Conservation (phyloP, 306 rosid genomes). For the Fragaria iinumae region DNA sequence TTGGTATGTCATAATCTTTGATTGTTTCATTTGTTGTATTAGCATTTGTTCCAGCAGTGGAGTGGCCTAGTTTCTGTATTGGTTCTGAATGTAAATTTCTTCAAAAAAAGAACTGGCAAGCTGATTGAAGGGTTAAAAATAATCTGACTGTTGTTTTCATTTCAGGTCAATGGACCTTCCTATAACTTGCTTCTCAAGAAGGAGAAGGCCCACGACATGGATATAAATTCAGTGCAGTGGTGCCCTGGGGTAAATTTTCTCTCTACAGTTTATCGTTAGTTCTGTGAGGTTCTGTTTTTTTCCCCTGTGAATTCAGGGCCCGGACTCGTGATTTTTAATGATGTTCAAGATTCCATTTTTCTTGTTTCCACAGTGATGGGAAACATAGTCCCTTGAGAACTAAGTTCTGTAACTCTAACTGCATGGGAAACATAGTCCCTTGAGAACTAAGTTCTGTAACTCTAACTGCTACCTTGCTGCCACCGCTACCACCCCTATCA, state of each 20-base stretch:
- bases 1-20: slow-evolving; percentile 43
- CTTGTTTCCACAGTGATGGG: not conserved
- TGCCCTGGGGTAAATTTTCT: slow-evolving; percentile 79
- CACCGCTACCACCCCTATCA: not conserved
- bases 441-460: not conserved
- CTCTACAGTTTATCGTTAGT: slow-evolving; percentile 3
- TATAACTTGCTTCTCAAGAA: slow-evolving; percentile 66
- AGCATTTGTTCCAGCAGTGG: not conserved
- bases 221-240: slow-evolving; percentile 81
- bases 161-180: slow-evolving; percentile 61
- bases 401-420: not conserved
- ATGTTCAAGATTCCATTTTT: not conserved
- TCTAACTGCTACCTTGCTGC: slow-evolving; percentile 1
- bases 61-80: not conserved
- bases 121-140: slow-evolving; percentile 1
- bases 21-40: not conserved
- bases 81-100: not conserved
- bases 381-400: not conserved
- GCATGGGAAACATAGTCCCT: not conserved
- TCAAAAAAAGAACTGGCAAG: not conserved
- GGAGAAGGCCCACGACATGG: slow-evolving; percentile 83
- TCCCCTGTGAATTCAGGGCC: not conserved
- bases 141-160: slow-evolving; percentile 9
- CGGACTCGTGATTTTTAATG: not conserved
- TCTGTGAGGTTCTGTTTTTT: not conserved